A percentile compares a stretch with the other conserved stretches of the same genome.
Conservation (phyloP, 2,329 filamentous ascomycete species). For the Cercospora nicotianae region DNA sequence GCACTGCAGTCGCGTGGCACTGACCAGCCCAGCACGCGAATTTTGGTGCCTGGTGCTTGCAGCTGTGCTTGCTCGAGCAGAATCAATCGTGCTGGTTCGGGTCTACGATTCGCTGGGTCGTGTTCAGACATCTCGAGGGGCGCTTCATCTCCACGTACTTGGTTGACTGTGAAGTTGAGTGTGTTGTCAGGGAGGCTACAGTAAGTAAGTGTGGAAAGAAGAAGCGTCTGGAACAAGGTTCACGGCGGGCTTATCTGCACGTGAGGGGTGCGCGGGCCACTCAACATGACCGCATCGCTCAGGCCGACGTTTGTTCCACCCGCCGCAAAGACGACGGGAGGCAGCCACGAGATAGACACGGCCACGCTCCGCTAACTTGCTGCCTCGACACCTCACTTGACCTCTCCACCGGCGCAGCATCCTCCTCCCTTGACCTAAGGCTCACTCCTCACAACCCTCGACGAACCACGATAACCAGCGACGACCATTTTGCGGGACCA, state of each 20-base stretch:
- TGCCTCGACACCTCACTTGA: conserved; percentile 3
- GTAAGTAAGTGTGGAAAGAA: neutral
- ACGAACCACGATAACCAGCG: neutral
- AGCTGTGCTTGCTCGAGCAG: conserved; percentile 47
- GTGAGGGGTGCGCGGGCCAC: conserved; percentile 8
- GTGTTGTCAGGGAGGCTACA: neutral
- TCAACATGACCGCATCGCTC: conserved; percentile 10
- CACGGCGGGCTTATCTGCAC: conserved; percentile 4
- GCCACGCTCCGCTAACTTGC: neutral
- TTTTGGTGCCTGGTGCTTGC: conserved; percentile 63
- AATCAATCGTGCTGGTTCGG: conserved; percentile 58
- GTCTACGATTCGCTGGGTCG: conserved; percentile 36
- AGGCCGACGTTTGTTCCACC: neutral
- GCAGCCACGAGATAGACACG: conserved; percentile 7
- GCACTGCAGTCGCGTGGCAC: conserved; percentile 35
- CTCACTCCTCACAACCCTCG: neutral
- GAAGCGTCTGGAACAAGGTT: conserved; percentile 2
- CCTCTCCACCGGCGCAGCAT: neutral
- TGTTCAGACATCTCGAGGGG: neutral
- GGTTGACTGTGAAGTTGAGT: too few relatives aligned
- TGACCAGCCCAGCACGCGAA: conserved; percentile 91
- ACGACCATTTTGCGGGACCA: conserved; percentile 10
- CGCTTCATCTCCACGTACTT: neutral
- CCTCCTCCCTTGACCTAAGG: neutral
- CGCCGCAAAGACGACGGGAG: neutral